Conservation (phyloP, 2,329 filamentous ascomycete species). For the Aureobasidium pullulans region DNA sequence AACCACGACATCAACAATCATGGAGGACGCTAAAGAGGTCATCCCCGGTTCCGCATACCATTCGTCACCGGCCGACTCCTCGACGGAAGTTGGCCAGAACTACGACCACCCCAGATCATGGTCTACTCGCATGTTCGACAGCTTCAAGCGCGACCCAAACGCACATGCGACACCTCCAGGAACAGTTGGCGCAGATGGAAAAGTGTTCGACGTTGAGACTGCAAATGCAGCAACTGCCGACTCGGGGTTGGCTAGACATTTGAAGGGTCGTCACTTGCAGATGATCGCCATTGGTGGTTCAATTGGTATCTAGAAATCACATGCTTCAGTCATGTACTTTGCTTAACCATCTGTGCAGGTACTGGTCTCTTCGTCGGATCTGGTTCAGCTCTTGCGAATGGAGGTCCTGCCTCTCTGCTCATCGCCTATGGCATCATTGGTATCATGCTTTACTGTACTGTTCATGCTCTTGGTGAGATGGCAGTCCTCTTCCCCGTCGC, state of each 20-base stretch:
- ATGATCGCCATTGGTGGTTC: constrained; percentile 97
- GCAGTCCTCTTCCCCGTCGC: constrained; percentile 85
- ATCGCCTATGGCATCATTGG: constrained; percentile 70
- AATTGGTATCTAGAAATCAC: constrained; percentile 42
- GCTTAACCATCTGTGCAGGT: constrained; percentile 37
- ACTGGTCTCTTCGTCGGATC: constrained; percentile 70
- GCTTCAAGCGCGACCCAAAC: constrained; percentile 56
- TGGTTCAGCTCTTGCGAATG: constrained; percentile 53
- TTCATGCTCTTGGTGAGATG: constrained; percentile 84
- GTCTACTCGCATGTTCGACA: constrained; percentile 44
- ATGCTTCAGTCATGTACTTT: background rate
- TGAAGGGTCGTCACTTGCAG: constrained; percentile 82
- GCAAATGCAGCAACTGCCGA: constrained; percentile 59
- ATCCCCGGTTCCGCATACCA: constrained; percentile 14
- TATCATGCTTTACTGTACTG: constrained; percentile 82
- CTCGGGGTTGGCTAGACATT: constrained; percentile 62
- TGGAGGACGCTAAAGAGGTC: constrained; percentile 20
- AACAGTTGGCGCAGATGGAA: constrained; percentile 44
- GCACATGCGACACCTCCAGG: constrained; percentile 41
- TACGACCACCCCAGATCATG: constrained; percentile 5
- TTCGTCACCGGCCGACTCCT: constrained; percentile 15
- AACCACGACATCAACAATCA: background rate
- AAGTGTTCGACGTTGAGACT: constrained; percentile 55
- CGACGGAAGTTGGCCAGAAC: constrained; percentile 15
- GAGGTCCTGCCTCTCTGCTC: constrained; percentile 70